Evolutionary conservation across 2,329 filamentous ascomycete species (phyloP), one percentile per base, ranked within the genome.

Genomic region (Biscogniauxia marginata): DNA sequence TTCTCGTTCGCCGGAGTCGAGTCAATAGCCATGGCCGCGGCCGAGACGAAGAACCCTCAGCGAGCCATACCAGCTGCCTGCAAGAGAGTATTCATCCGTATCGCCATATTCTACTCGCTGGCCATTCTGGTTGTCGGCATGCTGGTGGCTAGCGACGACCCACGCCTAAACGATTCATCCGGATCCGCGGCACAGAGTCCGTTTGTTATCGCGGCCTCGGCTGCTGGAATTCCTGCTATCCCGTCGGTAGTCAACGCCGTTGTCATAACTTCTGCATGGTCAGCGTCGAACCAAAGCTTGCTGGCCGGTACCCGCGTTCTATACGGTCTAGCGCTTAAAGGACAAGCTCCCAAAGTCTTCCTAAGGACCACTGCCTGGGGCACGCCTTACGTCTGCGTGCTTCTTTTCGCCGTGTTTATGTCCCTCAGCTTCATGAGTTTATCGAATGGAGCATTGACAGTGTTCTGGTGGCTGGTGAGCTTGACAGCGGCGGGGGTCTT

Each of bases 231-330:
- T 55, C 78, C 77, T 4, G 86, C 81, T 6, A 81, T 92, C 4
- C 86, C 88, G 0, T 85, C 84, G 5, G 82, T 93, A 53, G 86
- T 93, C 72, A 93, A 93, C 69, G 89, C 88, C 34, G 79, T 92
- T 22, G 86, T 93, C 63, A 79, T 92, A 62, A 89, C 86, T 0
- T 88, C 86, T 0, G 88, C 86, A 0, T 87, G 84, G 73, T 90
- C 87, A 0, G 80, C 87, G 0, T 85, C 83, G 0, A 91, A 91
- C 63, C 84, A 87, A 62, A 84, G 81, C 65, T 75, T 92, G 30
- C 75, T 79, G 44, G 75, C 82, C 1, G 84, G 83, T 23, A 84
- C 84, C 0, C 79, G 85, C 48, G 82, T 84, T 30, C 73, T 87
- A 4, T 83, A 84, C 60, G 82, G 80, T 3, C 73, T 87, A 53